Evolutionary conservation across 176 grass and related monocot species (phyloP).

Genomic region (Phoenix roebelenii): DNA sequence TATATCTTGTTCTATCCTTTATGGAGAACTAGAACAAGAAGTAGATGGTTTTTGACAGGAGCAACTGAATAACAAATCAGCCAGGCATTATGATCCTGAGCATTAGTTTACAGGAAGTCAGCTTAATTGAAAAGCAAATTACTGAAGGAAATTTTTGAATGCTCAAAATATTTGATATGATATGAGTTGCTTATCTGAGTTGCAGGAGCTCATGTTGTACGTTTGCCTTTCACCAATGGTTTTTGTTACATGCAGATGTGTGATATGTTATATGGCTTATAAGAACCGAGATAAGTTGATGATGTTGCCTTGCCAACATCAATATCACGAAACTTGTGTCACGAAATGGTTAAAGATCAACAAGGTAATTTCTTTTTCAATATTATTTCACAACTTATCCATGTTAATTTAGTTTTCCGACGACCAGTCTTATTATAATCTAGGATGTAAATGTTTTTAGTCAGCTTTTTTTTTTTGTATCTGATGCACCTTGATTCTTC

Average conservation of each 20-base stretch:
- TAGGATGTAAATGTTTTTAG: no score
- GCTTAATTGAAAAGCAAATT: no score
- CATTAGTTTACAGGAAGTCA: no score
- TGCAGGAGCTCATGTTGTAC: neutral
- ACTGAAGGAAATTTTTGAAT: no score
- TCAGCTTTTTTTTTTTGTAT: no score
- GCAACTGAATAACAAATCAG: no score
- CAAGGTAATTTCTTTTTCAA: constrained; percentile 36
- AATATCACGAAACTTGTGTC: constrained; percentile 69
- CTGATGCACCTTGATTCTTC: no score
- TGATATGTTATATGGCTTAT: constrained; percentile 73
- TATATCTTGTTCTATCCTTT: no score
- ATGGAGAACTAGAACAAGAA: no score
- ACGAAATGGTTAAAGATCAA: constrained; percentile 84
- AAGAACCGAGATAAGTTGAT: constrained; percentile 71
- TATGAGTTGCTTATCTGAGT: neutral
- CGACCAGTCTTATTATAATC: neutral
- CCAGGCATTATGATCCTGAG: no score
- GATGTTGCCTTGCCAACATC: constrained; percentile 71
- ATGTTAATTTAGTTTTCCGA: neutral
- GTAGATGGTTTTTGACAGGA: no score
- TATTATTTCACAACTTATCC: neutral
- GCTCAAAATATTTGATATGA: constrained; percentile 11
- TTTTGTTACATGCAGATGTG: constrained; percentile 58
- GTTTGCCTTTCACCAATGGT: constrained; percentile 9